phyloP scores from a whole-genome alignment of 1,139 yeast species.

The Sugiyamaella pinicola region DNA sequence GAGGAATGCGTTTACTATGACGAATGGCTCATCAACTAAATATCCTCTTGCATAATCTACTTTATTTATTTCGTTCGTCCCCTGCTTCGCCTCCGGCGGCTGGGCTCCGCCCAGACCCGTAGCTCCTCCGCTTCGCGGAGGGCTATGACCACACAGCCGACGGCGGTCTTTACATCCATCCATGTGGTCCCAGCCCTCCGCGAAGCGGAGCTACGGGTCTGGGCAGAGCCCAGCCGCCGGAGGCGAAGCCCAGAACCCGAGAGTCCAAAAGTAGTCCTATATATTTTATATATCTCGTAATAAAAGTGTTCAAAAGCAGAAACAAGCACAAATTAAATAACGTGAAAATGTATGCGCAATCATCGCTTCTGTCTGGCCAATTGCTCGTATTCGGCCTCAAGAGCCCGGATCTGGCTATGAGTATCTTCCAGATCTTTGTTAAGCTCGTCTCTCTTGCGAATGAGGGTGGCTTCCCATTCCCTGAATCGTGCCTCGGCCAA shows the following conservation, averaged over 20 bases:
- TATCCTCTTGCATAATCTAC: slow-evolving; percentile 13
- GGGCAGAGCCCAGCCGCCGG: slow-evolving; percentile 12
- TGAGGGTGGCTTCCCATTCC: slow-evolving; percentile 97
- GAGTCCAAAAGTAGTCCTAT: slow-evolving; percentile 3
- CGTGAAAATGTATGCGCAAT: not conserved
- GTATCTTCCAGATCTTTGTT: slow-evolving; percentile 92
- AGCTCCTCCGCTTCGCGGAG: slow-evolving; percentile 10
- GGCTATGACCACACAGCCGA: not conserved
- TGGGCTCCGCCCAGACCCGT: slow-evolving; percentile 15
- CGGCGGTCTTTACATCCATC: too few species aligned
- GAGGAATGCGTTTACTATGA: slow-evolving; percentile 43
- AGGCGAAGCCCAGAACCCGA: not conserved
- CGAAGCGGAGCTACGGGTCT: slow-evolving; percentile 6
- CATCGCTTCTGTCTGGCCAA: slow-evolving; percentile 32
- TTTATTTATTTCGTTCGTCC: slow-evolving; percentile 11
- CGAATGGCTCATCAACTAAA: slow-evolving; percentile 38
- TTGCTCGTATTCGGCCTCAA: slow-evolving; percentile 41
- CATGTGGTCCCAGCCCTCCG: not conserved
- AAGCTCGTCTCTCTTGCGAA: slow-evolving; percentile 89
- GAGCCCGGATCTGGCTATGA: slow-evolving; percentile 51
- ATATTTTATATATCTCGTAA: slow-evolving; percentile 6
- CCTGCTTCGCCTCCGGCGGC: slow-evolving; percentile 19
- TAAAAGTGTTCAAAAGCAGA: not conserved
- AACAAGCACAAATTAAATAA: not conserved
- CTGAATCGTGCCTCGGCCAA: slow-evolving; percentile 96